Conservation (phyloP, 306 rosid species). For the Trifolium fragiferum region DNA sequence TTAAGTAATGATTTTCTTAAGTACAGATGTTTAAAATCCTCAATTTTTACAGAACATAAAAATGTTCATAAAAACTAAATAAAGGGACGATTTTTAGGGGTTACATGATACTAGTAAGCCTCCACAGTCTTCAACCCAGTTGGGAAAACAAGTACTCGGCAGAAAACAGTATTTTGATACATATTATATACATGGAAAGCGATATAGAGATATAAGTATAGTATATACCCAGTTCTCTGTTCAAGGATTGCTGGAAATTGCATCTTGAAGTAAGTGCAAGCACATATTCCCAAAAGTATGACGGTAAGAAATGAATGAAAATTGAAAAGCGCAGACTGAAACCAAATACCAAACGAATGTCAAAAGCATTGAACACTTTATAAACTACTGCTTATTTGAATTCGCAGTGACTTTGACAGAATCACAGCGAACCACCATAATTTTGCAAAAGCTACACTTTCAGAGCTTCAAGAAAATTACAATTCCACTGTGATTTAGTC, state of each 20-base stretch:
- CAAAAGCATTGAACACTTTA: slow-evolving; percentile 11
- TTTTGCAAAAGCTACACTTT: background rate
- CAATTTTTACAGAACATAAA: background rate
- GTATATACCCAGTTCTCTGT: slow-evolving; percentile 54
- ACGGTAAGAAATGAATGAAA: slow-evolving; percentile 60
- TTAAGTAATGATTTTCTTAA: background rate
- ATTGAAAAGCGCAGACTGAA: slow-evolving; percentile 62
- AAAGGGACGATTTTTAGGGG: background rate
- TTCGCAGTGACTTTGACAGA: background rate
- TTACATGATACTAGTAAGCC: background rate
- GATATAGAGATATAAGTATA: background rate
- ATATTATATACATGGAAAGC: background rate
- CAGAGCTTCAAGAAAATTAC: background rate
- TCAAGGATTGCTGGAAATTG: slow-evolving; percentile 61
- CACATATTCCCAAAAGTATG: slow-evolving; percentile 56
- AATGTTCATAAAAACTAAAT: slow-evolving; percentile 12
- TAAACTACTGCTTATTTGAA: background rate
- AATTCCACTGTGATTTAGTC: background rate
- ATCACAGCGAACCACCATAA: background rate
- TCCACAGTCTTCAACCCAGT: background rate
- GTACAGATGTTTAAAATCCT: background rate
- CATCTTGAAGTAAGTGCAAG: slow-evolving; percentile 60
- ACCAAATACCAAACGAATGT: slow-evolving; percentile 39
- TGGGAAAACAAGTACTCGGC: background rate
- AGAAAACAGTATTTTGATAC: background rate